A percentile compares a stretch with the other conserved stretches of the same genome.
Conservation (phyloP, 208 protist genomes). For the Crithidia sp. region DNA sequence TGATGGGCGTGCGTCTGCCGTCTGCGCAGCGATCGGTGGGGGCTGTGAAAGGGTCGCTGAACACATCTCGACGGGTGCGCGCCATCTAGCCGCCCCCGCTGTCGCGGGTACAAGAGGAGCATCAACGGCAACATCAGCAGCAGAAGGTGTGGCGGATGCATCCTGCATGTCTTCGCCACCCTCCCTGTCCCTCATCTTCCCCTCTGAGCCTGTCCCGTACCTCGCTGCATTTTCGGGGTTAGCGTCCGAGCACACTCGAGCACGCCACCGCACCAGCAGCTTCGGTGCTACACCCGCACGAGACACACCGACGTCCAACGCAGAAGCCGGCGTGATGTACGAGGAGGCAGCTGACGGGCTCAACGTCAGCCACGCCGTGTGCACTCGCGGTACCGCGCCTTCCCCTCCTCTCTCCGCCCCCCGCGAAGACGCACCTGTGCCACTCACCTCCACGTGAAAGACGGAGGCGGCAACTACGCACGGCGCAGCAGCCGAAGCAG, state of each 20-base stretch:
- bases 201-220: not conserved
- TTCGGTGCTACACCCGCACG: constrained; percentile 3
- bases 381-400: not conserved
- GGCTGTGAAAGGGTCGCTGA: too few species aligned
- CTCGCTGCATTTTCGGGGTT: not conserved
- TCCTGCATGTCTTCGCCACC: not conserved
- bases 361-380: constrained; percentile 2
- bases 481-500: not conserved
- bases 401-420: too few species aligned
- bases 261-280: constrained; percentile 11
- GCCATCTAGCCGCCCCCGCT: too few species aligned
- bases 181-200: too few species aligned
- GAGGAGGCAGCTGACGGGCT: not conserved
- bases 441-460: not conserved
- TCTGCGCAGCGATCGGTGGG: too few species aligned
- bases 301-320: not conserved
- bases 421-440: too few species aligned
- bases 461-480: not conserved
- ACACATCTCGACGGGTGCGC: too few species aligned
- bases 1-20: too few species aligned
- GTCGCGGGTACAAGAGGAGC: too few species aligned
- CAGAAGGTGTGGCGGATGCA: not conserved
- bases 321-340: not conserved
- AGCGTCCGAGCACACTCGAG: not conserved
- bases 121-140: too few species aligned